Conservation (phyloP, 2,329 filamentous ascomycete genomes). For the Alternaria infectoria region DNA sequence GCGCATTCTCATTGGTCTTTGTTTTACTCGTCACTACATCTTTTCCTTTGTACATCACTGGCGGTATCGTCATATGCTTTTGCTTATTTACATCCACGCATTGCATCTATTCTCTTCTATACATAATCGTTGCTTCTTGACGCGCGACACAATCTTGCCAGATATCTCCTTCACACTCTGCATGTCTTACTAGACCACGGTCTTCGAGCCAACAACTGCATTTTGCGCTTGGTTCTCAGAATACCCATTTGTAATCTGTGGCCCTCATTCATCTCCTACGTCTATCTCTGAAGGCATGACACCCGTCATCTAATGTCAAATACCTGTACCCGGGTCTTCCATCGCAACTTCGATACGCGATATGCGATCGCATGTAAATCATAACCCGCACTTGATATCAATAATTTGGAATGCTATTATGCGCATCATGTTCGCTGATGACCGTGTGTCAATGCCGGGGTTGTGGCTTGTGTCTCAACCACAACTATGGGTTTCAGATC, state of each 20-base stretch:
- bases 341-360: background rate
- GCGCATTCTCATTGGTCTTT: conserved; percentile 10
- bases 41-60: conserved; percentile 11
- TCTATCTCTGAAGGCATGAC: background rate
- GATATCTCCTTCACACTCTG: background rate
- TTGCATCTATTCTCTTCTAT: conserved; percentile 1
- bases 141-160: background rate
- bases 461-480: conserved; percentile 4
- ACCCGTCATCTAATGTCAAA: background rate
- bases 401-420: conserved; percentile 7
- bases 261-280: background rate
- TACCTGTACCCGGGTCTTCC: background rate
- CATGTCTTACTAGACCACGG: background rate
- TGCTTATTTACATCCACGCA: conserved; percentile 1
- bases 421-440: background rate
- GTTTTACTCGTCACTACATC: background rate
- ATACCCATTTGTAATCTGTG: conserved; percentile 6
- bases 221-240: background rate
- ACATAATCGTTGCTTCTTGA: background rate
- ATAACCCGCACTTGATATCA: background rate
- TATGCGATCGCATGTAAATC: background rate
- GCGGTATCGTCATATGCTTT: background rate
- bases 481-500: conserved; percentile 8
- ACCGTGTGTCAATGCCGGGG: background rate
- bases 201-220: background rate